phyloP scores from a whole-genome alignment of 352 stramenopile genomes.

The Pilasporangium apinafurcum region DNA sequence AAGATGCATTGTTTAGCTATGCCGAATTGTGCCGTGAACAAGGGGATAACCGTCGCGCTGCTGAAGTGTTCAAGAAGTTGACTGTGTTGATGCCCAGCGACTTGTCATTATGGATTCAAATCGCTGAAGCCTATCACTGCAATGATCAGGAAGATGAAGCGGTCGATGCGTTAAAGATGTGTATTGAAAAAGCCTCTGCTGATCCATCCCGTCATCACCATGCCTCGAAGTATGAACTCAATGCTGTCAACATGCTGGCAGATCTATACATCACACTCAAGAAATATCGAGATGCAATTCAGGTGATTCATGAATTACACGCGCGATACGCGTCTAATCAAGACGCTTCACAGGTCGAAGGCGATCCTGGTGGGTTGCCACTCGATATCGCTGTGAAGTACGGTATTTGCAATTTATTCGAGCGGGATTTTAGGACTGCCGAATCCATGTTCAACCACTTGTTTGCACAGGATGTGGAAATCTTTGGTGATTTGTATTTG shows the following conservation, averaged over 20 bases:
- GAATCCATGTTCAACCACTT: constrained; percentile 82
- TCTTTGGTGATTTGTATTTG: constrained; percentile 80
- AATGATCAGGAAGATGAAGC: constrained; percentile 84
- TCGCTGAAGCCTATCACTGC: constrained; percentile 82
- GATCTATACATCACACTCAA: constrained; percentile 85
- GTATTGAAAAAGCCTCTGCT: constrained; percentile 70
- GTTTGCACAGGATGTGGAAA: constrained; percentile 77
- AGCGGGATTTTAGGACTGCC: constrained; percentile 62
- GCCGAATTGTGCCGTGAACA: constrained; percentile 72
- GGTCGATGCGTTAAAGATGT: constrained; percentile 78
- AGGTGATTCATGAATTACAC: constrained; percentile 73
- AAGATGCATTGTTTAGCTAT: constrained; percentile 78
- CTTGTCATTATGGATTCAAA: constrained; percentile 81
- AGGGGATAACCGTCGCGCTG: constrained; percentile 70
- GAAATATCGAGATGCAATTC: constrained; percentile 75
- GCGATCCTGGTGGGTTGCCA: constrained; percentile 55
- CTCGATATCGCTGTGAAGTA: constrained; percentile 87
- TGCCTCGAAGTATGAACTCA: constrained; percentile 74
- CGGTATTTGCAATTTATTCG: constrained; percentile 79
- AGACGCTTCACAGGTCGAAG: constrained; percentile 52
- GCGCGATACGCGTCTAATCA: constrained; percentile 54
- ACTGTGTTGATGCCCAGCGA: constrained; percentile 63
- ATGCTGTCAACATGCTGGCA: constrained; percentile 85
- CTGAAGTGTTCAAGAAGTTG: constrained; percentile 79
- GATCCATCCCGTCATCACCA: constrained; percentile 54